Evolutionary conservation across 257 asterid species (phyloP).

Genomic region (Phtheirospermum japonicum): DNA sequence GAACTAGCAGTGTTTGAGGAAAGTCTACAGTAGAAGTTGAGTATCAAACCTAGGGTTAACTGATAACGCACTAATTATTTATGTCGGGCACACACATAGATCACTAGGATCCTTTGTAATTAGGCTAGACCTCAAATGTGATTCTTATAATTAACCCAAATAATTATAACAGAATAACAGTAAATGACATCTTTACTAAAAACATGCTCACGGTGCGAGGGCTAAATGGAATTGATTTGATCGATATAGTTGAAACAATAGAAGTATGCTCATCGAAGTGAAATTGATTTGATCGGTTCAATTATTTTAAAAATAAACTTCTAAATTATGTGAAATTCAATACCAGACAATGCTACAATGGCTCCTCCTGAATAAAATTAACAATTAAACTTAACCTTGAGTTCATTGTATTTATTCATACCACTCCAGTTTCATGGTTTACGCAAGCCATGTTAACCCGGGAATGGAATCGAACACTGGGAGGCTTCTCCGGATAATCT

Average conservation of each 20-base stretch:
- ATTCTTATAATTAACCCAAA: too few relatives aligned
- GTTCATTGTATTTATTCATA: constrained; percentile 31
- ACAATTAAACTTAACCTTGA: constrained; percentile 20
- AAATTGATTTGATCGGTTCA: neutral
- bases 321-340: constrained; percentile 24
- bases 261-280: neutral
- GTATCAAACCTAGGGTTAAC: too few relatives aligned
- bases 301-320: neutral
- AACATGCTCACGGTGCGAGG: too few relatives aligned
- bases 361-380: neutral
- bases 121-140: too few relatives aligned
- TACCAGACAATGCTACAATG: neutral
- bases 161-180: too few relatives aligned
- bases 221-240: neutral
- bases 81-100: too few relatives aligned
- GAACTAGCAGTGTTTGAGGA: too few relatives aligned
- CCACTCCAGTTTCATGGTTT: constrained; percentile 78
- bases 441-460: constrained; percentile 75
- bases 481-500: constrained; percentile 93
- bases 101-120: too few relatives aligned
- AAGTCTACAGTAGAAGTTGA: too few relatives aligned
- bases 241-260: neutral
- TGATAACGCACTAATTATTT: too few relatives aligned
- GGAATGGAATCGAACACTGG: constrained; percentile 75
- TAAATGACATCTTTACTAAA: too few relatives aligned